Conservation (phyloP, 2,329 filamentous ascomycete genomes). For the Paecilomyces formosus region DNA sequence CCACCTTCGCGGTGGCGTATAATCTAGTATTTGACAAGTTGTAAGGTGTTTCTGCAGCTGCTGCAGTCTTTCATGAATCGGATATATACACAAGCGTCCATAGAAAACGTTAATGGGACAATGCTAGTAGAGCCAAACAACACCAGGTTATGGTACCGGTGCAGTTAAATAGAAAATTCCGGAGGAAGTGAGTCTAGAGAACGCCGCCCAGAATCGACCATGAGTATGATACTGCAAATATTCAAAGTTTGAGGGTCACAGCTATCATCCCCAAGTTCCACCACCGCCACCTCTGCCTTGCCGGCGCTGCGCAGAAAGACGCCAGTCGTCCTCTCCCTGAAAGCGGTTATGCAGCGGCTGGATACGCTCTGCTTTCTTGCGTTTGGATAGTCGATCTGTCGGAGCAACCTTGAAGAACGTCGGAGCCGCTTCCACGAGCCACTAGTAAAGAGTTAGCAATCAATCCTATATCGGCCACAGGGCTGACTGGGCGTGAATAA, state of each 20-base stretch:
- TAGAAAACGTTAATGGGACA: background rate
- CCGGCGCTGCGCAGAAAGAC: constrained; percentile 77
- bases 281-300: constrained; percentile 79
- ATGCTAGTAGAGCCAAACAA: background rate
- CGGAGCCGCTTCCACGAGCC: constrained; percentile 90
- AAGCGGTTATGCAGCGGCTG: constrained; percentile 93
- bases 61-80: background rate
- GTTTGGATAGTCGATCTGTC: constrained; percentile 76
- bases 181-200: background rate
- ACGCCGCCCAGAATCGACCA: background rate
- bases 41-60: background rate
- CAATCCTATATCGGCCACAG: background rate
- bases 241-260: background rate
- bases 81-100: background rate
- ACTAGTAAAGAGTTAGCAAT: constrained; percentile 25
- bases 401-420: constrained; percentile 98
- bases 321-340: constrained; percentile 89
- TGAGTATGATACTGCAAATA: background rate
- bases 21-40: background rate
- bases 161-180: background rate
- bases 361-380: constrained; percentile 90
- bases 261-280: constrained; percentile 70
- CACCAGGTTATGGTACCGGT: background rate
- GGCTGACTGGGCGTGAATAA: background rate
- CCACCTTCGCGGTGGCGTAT: background rate